These are phyloP conservation scores for Crithidia brevicula DNA, from an alignment of 208 protist species.

Conservation along the genomic window DNA sequence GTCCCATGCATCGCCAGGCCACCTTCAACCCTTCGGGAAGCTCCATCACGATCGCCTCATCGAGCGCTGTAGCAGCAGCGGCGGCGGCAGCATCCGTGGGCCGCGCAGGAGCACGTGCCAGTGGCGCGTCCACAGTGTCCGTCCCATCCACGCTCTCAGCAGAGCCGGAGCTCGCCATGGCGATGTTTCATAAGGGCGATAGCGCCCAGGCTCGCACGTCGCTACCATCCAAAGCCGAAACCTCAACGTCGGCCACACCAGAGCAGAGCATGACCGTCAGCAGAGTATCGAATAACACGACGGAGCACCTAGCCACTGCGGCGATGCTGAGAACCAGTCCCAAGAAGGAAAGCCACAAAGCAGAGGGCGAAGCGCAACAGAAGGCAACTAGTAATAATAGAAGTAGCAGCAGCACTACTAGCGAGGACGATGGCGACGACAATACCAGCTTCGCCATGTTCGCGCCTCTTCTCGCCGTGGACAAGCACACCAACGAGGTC, in stretches of 20 bases:
- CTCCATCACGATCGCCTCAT: neutral
- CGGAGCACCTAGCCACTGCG: neutral
- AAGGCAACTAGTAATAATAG: too few relatives aligned
- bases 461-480: conserved; percentile 35
- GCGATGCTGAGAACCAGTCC: neutral
- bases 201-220: neutral
- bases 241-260: neutral
- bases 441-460: conserved; percentile 34
- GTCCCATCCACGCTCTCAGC: neutral
- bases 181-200: neutral
- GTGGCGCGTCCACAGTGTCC: neutral
- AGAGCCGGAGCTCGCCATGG: neutral
- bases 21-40: neutral
- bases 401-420: conserved; percentile 20
- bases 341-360: neutral
- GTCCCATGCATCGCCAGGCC: neutral
- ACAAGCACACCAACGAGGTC: conserved; percentile 32
- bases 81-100: neutral
- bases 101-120: too few relatives aligned
- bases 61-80: neutral
- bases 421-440: neutral
- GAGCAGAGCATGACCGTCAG: conserved; percentile 1
- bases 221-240: neutral
- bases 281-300: neutral
- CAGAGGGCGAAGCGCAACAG: neutral